Evolutionary conservation across 208 protist genomes (phyloP).

Genomic region (Leptomonas seymouri): DNA sequence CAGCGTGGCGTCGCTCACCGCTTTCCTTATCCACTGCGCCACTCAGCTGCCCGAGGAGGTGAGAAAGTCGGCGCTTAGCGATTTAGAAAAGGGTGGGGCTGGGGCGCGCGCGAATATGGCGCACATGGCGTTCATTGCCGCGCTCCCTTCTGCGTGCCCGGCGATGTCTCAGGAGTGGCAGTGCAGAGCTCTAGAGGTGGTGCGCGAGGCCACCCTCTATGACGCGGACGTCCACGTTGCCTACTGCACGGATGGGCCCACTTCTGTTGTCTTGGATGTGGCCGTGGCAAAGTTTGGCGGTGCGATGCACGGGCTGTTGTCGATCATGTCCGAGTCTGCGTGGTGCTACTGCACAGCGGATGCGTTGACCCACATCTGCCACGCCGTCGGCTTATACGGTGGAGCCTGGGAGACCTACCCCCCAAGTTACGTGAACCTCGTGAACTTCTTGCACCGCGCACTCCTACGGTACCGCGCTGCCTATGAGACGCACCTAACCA

Average conservation of each 20-base stretch:
- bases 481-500: not conserved
- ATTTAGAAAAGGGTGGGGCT: conserved; percentile 13
- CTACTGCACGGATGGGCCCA: conserved; percentile 6
- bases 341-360: conserved; percentile 39
- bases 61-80: conserved; percentile 11
- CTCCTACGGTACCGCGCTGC: conserved; percentile 7
- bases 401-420: conserved; percentile 21
- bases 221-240: conserved; percentile 25
- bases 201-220: conserved; percentile 34
- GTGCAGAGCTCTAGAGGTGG: conserved; percentile 29
- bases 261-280: not conserved
- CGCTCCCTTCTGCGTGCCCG: conserved; percentile 12
- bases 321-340: conserved; percentile 26
- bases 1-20: conserved; percentile 20
- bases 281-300: not conserved
- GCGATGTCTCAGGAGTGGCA: conserved; percentile 18
- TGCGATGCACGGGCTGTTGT: conserved; percentile 19
- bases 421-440: conserved; percentile 24
- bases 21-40: conserved; percentile 27
- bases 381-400: conserved; percentile 24
- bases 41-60: conserved; percentile 3
- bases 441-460: conserved; percentile 30
- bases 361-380: conserved; percentile 22
- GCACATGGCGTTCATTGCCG: conserved; percentile 34
- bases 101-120: conserved; percentile 21